Conservation (phyloP, 176 grass and related monocot genomes). For the Tuctoria greenei region DNA sequence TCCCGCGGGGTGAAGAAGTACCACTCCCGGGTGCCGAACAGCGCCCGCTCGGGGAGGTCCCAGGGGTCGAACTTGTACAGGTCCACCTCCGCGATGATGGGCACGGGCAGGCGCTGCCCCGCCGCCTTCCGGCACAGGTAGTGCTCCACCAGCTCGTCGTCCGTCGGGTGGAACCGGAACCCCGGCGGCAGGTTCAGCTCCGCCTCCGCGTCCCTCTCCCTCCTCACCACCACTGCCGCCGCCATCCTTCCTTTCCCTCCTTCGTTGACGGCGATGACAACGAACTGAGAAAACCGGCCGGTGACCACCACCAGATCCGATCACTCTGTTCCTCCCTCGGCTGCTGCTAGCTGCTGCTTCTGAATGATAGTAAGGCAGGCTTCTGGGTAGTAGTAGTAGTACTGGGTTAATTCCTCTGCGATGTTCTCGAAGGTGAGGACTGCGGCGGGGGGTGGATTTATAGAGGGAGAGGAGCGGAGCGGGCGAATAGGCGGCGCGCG, state of each 20-base stretch:
- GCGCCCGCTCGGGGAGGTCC: slow-evolving; percentile 54
- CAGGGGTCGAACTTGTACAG: slow-evolving; percentile 94
- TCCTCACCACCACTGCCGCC: slow-evolving; percentile 25
- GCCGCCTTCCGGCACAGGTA: slow-evolving; percentile 57
- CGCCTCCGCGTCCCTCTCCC: slow-evolving; percentile 59
- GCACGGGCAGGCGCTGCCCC: slow-evolving; percentile 46
- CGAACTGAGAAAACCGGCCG: too few relatives aligned
- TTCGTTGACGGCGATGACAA: neutral
- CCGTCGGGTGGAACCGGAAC: slow-evolving; percentile 94
- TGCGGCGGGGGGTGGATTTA: neutral
- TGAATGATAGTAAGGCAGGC: neutral
- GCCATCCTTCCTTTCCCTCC: neutral
- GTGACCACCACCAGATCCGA: neutral
- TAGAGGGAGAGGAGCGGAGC: neutral
- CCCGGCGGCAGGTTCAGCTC: slow-evolving; percentile 77
- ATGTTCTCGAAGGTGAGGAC: neutral
- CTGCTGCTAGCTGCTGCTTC: neutral
- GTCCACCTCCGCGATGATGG: slow-evolving; percentile 92
- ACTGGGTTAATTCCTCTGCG: neutral
- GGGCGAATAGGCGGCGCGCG: too few relatives aligned
- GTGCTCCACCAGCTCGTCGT: slow-evolving; percentile 86
- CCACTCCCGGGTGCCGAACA: slow-evolving; percentile 55
- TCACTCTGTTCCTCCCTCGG: neutral
- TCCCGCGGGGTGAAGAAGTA: slow-evolving; percentile 60
- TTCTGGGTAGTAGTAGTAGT: neutral